Percentiles rank a stretch among this genome's conserved stretches.
These are phyloP conservation scores for Bretziella fagacearum DNA, from an alignment of 2,329 filamentous ascomycete species.

Conservation along the genomic window DNA sequence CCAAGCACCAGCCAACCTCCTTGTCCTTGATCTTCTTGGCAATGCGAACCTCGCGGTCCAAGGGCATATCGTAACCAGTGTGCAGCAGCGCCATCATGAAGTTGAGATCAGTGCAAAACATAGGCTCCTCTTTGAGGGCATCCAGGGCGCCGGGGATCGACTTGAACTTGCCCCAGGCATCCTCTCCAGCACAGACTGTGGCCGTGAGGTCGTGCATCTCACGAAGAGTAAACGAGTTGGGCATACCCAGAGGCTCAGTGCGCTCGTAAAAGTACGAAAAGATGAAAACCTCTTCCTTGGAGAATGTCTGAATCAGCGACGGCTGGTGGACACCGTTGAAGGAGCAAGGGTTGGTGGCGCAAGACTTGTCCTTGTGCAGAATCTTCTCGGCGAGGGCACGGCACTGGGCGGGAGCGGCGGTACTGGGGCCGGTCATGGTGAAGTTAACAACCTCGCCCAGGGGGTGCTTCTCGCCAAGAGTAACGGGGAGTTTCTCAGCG, in stretches of 20 bases:
- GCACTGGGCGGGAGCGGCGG: conserved; percentile 67
- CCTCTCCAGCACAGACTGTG: conserved; percentile 66
- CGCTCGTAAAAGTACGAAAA: conserved; percentile 98
- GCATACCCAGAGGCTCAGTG: conserved; percentile 86
- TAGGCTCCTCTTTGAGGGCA: conserved; percentile 66
- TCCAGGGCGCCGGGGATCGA: conserved; percentile 59
- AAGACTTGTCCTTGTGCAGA: conserved; percentile 69
- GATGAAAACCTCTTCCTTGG: conserved; percentile 81
- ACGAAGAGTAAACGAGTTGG: conserved; percentile 83
- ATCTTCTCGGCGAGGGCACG: conserved; percentile 81
- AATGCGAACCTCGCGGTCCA: conserved; percentile 90
- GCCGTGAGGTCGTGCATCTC: conserved; percentile 76
- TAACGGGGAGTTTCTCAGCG: conserved; percentile 49
- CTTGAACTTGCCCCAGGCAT: conserved; percentile 60
- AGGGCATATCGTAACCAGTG: conserved; percentile 94
- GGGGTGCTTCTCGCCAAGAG: conserved; percentile 46
- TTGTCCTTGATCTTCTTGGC: conserved; percentile 98
- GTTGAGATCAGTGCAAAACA: conserved; percentile 88
- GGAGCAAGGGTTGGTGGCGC: conserved; percentile 77
- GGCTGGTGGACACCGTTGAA: conserved; percentile 98
- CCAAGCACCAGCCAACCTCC: conserved; percentile 93
- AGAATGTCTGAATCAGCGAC: conserved; percentile 77
- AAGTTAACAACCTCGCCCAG: conserved; percentile 50
- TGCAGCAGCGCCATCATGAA: conserved; percentile 90
- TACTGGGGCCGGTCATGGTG: conserved; percentile 73